phyloP scores from a whole-genome alignment of 2,329 filamentous ascomycete species.

The Herpotrichia juniperi region DNA sequence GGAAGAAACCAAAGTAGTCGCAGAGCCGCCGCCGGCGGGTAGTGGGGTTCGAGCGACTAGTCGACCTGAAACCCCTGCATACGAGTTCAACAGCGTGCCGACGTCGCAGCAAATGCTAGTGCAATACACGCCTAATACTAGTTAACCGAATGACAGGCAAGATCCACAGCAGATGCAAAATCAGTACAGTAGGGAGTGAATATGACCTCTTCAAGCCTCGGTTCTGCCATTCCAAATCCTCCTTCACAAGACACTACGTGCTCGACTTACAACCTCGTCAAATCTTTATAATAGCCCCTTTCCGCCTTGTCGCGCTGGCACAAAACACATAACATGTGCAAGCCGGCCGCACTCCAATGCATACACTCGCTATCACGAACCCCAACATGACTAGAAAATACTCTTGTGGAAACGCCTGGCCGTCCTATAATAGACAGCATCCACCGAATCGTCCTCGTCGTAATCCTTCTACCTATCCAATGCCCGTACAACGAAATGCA shows the following conservation, averaged over 20 bases:
- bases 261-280: too few relatives aligned
- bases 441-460: slow-evolving; percentile 10
- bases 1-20: slow-evolving; percentile 16
- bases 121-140: too few relatives aligned
- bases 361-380: slow-evolving; percentile 1
- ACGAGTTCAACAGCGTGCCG: neutral
- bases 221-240: too few relatives aligned
- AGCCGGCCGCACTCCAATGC: slow-evolving; percentile 3
- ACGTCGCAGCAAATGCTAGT: neutral
- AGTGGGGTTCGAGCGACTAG: neutral
- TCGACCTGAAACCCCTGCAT: neutral
- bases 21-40: slow-evolving; percentile 14
- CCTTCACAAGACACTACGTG: too few relatives aligned
- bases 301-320: neutral
- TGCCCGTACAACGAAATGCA: slow-evolving; percentile 13
- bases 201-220: too few relatives aligned
- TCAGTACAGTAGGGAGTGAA: too few relatives aligned
- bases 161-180: too few relatives aligned
- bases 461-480: slow-evolving; percentile 23
- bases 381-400: neutral
- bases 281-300: neutral
- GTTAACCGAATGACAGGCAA: too few relatives aligned
- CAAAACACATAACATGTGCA: slow-evolving; percentile 4
- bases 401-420: neutral
- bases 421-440: slow-evolving; percentile 3